Evolutionary conservation across 768 basidiomycete species (phyloP).

Genomic region (Lyophyllum shimeji): DNA sequence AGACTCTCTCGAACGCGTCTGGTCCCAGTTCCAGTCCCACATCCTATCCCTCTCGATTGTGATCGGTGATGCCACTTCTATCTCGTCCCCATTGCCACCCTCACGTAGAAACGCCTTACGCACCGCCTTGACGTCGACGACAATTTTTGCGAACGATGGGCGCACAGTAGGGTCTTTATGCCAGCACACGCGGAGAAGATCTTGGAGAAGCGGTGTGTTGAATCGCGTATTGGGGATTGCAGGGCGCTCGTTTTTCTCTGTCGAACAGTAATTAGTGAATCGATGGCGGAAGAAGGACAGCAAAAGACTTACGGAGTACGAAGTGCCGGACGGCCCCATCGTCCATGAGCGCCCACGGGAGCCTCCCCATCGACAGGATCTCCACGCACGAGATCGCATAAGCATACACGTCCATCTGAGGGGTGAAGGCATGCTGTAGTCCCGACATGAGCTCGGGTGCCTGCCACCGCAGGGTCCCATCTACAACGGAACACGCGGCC

Average conservation of each 20-base stretch:
- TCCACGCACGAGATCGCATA: slow-evolving; percentile 68
- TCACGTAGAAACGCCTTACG: slow-evolving; percentile 29
- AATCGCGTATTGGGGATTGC: slow-evolving; percentile 39
- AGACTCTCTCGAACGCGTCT: slow-evolving; percentile 23
- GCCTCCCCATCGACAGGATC: slow-evolving; percentile 58
- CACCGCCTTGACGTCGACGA: slow-evolving; percentile 42
- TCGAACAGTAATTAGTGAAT: not conserved
- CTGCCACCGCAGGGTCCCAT: slow-evolving; percentile 70
- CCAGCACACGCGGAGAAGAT: slow-evolving; percentile 60
- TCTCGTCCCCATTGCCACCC: not conserved
- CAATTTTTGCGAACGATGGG: slow-evolving; percentile 51
- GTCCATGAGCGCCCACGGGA: slow-evolving; percentile 55
- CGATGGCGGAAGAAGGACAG: not conserved
- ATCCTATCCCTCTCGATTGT: slow-evolving; percentile 9
- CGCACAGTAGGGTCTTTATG: slow-evolving; percentile 47
- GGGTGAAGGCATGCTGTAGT: slow-evolving; percentile 37
- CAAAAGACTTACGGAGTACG: slow-evolving; percentile 43
- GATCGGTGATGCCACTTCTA: slow-evolving; percentile 4
- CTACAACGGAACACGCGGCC: slow-evolving; percentile 27
- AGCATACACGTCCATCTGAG: slow-evolving; percentile 65
- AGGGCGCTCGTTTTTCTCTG: slow-evolving; percentile 55
- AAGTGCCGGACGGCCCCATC: slow-evolving; percentile 51
- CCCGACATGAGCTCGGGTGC: slow-evolving; percentile 67
- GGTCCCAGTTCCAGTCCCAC: slow-evolving; percentile 16
- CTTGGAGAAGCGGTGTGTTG: slow-evolving; percentile 32